These are phyloP conservation scores for Triticum turgidum DNA, from an alignment of 176 grass and related monocot species.

Conservation along the genomic window DNA sequence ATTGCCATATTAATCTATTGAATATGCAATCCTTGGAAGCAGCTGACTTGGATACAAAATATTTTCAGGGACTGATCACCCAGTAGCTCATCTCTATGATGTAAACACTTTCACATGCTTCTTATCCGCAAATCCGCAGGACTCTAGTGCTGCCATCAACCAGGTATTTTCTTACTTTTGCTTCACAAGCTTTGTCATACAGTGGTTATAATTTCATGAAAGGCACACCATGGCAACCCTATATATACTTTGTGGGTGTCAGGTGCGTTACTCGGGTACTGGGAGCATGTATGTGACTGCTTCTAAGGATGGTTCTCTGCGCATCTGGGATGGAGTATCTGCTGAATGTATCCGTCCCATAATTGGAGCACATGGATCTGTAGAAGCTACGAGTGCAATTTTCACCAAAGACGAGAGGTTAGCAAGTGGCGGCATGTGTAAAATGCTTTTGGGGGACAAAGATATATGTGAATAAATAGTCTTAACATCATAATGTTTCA, in stretches of 20 bases:
- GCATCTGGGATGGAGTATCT: slow-evolving; percentile 81
- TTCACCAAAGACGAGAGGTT: slow-evolving; percentile 97
- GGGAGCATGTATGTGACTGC: slow-evolving; percentile 89
- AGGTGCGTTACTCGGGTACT: slow-evolving; percentile 82
- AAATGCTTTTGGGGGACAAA: slow-evolving; percentile 7
- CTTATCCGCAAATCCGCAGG: slow-evolving; percentile 68
- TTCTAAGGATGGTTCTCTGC: slow-evolving; percentile 89
- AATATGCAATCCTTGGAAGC: slow-evolving; percentile 4
- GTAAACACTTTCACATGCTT: slow-evolving; percentile 97
- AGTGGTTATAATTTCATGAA: slow-evolving; percentile 6
- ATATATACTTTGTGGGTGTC: slow-evolving; percentile 27
- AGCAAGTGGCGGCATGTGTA: neutral
- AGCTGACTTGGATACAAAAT: slow-evolving; percentile 5
- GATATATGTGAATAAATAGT: slow-evolving; percentile 15
- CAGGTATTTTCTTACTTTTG: slow-evolving; percentile 50
- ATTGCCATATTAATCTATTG: neutral
- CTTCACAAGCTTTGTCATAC: neutral
- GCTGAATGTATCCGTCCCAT: slow-evolving; percentile 88
- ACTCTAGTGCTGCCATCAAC: slow-evolving; percentile 80
- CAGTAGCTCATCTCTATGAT: slow-evolving; percentile 92
- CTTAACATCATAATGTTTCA: neutral
- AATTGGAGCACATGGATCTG: slow-evolving; percentile 73
- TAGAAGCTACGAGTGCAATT: slow-evolving; percentile 75
- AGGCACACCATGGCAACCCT: slow-evolving; percentile 13
- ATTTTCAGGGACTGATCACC: slow-evolving; percentile 91